Evolutionary conservation across 2,329 filamentous ascomycete species (phyloP), one percentile per base, ranked within the genome.

Genomic region (Botrytis galanthina): DNA sequence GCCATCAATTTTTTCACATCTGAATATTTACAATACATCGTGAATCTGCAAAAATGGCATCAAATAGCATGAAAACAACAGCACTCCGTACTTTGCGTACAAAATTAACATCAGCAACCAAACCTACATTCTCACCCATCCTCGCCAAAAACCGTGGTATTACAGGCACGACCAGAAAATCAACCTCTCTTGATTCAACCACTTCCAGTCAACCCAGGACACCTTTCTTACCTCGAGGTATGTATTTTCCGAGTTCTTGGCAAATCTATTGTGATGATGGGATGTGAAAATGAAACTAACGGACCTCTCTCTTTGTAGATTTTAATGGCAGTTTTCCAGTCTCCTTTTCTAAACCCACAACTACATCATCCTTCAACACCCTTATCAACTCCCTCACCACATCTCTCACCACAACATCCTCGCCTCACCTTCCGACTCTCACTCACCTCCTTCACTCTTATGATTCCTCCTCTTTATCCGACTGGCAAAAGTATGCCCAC

Each of bases 401-500:
- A 35, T 70, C 64, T 35, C 74, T 78, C 4, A 74, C 71, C 44
- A 75, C 73, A 22, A 73, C 74, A 8, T 57, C 73, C 35, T 48
- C 67, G 35, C 75, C 78, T 5, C 64, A 74, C 37, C 73, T 78
- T 32, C 78, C 74, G 16, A 64, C 68, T 14, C 73, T 79, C 7
- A 75, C 75, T 35, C 29, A 39, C 3, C 68, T 79, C 32, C 74
- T 80, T 1, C 74, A 74, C 12, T 32, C 68, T 39, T 80, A 80
- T 57, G 73, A 62, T n/a, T n/a, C 60, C 35, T 61, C 64, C 6
- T 78, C 79, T 29, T 48, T 74, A 2, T 12, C 60, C 1, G 67
- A 95, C 74, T 98, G 95, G 95, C 81, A 84, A 70, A 86, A 85
- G 76, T 97, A 92, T 83, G 93, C 92, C 48, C 87, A 95, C 78